Base-by-base conservation (phyloP, 2,329 filamentous ascomycete species). In the Diaporthe capsici region DNA sequence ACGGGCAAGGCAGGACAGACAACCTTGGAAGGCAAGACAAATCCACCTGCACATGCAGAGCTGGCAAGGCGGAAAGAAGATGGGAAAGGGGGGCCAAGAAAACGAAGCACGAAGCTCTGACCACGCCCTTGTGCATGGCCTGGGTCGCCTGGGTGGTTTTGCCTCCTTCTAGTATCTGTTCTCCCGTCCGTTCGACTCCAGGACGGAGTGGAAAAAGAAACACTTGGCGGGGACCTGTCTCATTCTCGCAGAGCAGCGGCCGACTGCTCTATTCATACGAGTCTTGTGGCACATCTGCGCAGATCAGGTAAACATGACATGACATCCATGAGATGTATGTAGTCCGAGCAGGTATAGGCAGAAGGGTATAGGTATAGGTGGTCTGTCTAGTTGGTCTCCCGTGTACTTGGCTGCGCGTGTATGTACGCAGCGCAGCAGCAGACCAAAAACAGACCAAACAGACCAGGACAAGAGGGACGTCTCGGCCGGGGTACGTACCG, bases 261-360 rank as follows among this genome's bases (percentile, higher is more conserved):
- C 65, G 65, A 53, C 65, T 68, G 65, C 65, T 68, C 47, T 68
- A 68, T 68, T 53, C 65, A 68, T 68, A 68, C 65, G 65, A 53
- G 47, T 37, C 65, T n/a, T 39, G 65, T 53, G 65, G 65, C 65
- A 68, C 65, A 53, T 68, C 28, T 68, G 65, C 49, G 47, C 65
- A 68, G 65, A 68, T 68, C 65, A 68, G 65, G 47, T 53, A 53
- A 53, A 68, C 31, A 68, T 68, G 47, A 49, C 65, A 68, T 68
- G 65, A 47, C 44, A 39, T 15, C 57, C 57, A 65, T 65, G 60
- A 65, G 60, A 65, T 34, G 61, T 67, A n/a, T 34, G 61, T 34
- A 51, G 28, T 51, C 63, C 44, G 61, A 34, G 28, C 61, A 42
- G 58, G 58, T 61, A 58, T 58, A 58, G 55, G 28, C 55, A 58